Evolutionary conservation across 2,329 filamentous ascomycete genomes (phyloP).

Genomic region (Tolypocladium capitatum): DNA sequence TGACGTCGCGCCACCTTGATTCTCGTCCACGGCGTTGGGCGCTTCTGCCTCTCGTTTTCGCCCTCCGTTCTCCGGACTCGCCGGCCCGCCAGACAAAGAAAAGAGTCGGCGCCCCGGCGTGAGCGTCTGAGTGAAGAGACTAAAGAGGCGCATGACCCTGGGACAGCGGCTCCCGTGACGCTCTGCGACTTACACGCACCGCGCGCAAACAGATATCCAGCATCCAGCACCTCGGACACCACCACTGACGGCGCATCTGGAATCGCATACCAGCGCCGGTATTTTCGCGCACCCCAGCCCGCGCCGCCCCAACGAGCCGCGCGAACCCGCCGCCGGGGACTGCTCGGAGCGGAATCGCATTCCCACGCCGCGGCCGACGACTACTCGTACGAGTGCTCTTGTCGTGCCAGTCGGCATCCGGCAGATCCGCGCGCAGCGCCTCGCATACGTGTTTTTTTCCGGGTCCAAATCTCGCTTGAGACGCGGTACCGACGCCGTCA

Average conservation of each 20-base stretch:
- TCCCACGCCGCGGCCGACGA: no score
- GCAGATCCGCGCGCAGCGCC: slow-evolving; percentile 2
- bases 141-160: not conserved
- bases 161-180: not conserved
- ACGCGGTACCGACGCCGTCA: not conserved
- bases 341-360: not conserved
- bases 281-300: not conserved
- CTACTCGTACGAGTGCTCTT: no score
- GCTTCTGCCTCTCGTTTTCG: not conserved
- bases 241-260: no score
- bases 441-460: not conserved
- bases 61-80: not conserved
- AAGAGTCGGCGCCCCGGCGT: not conserved
- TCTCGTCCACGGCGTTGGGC: not conserved
- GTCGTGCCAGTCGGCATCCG: not conserved
- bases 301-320: not conserved
- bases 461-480: not conserved
- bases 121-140: not conserved
- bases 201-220: not conserved
- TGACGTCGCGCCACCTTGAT: not conserved
- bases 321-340: not conserved
- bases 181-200: not conserved
- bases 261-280: not conserved
- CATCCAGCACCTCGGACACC: not conserved
- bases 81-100: not conserved